Conservation (phyloP, 495 filamentous ascomycete genomes). For the Penicillium taxi region DNA sequence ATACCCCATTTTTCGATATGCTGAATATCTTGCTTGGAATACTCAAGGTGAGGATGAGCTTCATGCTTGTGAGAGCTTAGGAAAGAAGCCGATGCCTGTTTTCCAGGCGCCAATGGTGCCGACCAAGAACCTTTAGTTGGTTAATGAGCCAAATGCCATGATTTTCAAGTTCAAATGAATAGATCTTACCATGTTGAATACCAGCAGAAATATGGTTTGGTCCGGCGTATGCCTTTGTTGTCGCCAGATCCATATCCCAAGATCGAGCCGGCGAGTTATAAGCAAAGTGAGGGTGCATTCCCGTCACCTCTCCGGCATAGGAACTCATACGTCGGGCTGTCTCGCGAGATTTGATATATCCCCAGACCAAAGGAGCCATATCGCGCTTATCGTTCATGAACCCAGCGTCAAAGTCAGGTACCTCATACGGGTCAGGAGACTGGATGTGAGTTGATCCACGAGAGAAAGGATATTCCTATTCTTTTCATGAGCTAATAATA, state of each 20-base stretch:
- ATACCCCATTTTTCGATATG: conserved; percentile 72
- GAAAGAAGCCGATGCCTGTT: conserved; percentile 35
- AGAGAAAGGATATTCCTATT: conserved; percentile 64
- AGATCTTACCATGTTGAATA: conserved; percentile 49
- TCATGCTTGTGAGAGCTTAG: conserved; percentile 47
- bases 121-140: conserved; percentile 33
- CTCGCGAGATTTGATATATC: conserved; percentile 80
- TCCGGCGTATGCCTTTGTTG: conserved; percentile 66
- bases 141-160: too few relatives aligned
- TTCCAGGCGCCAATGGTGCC: conserved; percentile 38
- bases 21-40: conserved; percentile 57
- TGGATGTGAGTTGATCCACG: conserved; percentile 67
- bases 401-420: conserved; percentile 72
- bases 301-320: conserved; percentile 69
- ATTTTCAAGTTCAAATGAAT: too few relatives aligned
- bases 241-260: conserved; percentile 63
- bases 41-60: conserved; percentile 55
- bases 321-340: conserved; percentile 69
- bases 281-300: conserved; percentile 54
- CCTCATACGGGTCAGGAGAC: conserved; percentile 62
- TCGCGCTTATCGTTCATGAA: conserved; percentile 84
- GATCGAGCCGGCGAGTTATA: conserved; percentile 61
- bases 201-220: conserved; percentile 65
- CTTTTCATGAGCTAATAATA: not conserved
- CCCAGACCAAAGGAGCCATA: conserved; percentile 80